phyloP scores from a whole-genome alignment of 2,329 filamentous ascomycete genomes.

The Rutstroemia sp. region DNA sequence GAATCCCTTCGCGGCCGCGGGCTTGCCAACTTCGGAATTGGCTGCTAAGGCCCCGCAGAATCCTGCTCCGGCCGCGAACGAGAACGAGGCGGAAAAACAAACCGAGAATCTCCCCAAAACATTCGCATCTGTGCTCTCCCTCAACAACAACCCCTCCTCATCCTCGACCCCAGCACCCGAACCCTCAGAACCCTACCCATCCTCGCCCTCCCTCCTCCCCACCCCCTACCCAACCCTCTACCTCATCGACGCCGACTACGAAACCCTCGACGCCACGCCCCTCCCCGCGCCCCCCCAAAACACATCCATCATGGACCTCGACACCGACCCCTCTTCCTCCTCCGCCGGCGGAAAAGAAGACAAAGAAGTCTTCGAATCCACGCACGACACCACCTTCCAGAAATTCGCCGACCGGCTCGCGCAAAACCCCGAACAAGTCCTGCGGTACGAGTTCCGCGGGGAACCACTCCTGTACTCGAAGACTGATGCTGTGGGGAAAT shows the following conservation, averaged over 20 bases:
- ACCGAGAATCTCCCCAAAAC: constrained; percentile 43
- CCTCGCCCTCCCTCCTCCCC: constrained; percentile 52
- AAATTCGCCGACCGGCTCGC: constrained; percentile 70
- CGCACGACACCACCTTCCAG: constrained; percentile 69
- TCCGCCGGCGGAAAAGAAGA: constrained; percentile 48
- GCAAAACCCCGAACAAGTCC: constrained; percentile 76
- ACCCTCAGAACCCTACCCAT: constrained; percentile 65
- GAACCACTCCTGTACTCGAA: constrained; percentile 73
- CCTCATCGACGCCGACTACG: constrained; percentile 83
- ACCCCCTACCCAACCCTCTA: constrained; percentile 68
- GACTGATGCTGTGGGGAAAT: constrained; percentile 63
- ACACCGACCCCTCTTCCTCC: constrained; percentile 32
- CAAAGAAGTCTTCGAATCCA: constrained; percentile 64
- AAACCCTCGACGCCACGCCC: constrained; percentile 62
- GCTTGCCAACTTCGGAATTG: constrained; percentile 19
- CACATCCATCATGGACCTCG: constrained; percentile 38
- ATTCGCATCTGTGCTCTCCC: constrained; percentile 69
- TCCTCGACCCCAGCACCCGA: constrained; percentile 19
- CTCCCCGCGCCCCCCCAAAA: constrained; percentile 41
- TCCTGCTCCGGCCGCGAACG: constrained; percentile 7
- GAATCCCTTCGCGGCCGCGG: constrained; percentile 40
- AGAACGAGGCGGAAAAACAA: constrained; percentile 1
- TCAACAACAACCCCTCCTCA: constrained; percentile 47
- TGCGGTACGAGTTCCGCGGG: constrained; percentile 73
- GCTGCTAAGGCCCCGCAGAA: constrained; percentile 38